Percentiles rank a stretch among this genome's conserved stretches.
Evolutionary conservation across 805 yeast genomes (phyloP).

Genomic region (Phaffomyces opuntiae): DNA sequence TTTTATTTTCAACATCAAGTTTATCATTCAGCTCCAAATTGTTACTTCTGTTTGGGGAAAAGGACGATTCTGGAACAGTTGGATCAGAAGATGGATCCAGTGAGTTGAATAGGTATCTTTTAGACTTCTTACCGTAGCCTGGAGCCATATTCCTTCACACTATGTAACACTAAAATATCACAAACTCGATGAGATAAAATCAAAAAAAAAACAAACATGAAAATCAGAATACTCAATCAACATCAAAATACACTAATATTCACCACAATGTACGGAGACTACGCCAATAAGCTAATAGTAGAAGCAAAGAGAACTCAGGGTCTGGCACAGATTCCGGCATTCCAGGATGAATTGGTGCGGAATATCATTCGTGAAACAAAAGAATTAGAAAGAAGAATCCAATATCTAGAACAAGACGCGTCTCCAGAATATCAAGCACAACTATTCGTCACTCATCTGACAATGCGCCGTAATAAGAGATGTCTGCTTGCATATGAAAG

Average conservation of each 20-base stretch:
- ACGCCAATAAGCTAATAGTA: slow-evolving; percentile 71
- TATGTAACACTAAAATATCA: not conserved
- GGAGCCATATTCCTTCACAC: not conserved
- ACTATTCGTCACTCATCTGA: slow-evolving; percentile 48
- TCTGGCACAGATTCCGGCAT: slow-evolving; percentile 59
- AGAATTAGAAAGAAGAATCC: slow-evolving; percentile 53
- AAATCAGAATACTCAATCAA: not conserved
- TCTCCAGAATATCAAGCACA: slow-evolving; percentile 50
- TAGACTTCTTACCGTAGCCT: slow-evolving; percentile 3
- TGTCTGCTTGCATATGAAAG: slow-evolving; percentile 81
- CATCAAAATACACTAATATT: not conserved
- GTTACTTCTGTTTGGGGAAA: slow-evolving; percentile 4
- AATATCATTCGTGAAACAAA: slow-evolving; percentile 64
- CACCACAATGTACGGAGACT: slow-evolving; percentile 74
- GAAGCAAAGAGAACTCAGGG: slow-evolving; percentile 78
- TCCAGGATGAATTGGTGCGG: slow-evolving; percentile 65
- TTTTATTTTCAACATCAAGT: not conserved
- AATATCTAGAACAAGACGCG: slow-evolving; percentile 33
- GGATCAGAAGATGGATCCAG: not conserved
- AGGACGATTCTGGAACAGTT: not conserved
- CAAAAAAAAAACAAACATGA: not conserved
- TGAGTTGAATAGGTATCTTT: not conserved
- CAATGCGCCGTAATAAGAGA: slow-evolving; percentile 84
- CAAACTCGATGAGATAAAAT: not conserved
- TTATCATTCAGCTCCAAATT: not conserved